These are phyloP conservation scores for Aspergillus heteromorphus DNA, from an alignment of 495 filamentous ascomycete genomes.

Conservation along the genomic window DNA sequence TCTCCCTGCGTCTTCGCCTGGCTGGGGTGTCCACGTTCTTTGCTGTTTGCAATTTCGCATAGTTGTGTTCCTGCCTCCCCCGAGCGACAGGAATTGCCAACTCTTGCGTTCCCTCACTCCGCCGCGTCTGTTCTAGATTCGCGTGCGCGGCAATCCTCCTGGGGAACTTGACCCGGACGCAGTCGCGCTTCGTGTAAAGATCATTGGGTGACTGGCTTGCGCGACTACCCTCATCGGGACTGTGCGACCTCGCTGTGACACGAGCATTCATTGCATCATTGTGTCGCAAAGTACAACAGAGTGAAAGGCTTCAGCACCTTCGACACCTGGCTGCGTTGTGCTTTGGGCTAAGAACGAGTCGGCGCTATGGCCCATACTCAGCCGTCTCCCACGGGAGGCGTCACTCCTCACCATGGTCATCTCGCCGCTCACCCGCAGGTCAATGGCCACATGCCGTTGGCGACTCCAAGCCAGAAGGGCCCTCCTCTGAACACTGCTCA, in stretches of 20 bases:
- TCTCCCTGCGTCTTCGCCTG: conserved; percentile 2
- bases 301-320: not conserved
- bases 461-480: conserved; percentile 47
- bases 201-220: conserved; percentile 8
- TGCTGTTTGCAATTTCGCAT: conserved; percentile 1
- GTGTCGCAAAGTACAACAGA: conserved; percentile 33
- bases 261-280: conserved; percentile 31
- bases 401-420: conserved; percentile 46
- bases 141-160: conserved; percentile 1
- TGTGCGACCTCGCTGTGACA: conserved; percentile 18
- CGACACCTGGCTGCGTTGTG: conserved; percentile 3
- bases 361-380: conserved; percentile 46
- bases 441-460: conserved; percentile 50
- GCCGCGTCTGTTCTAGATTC: not conserved
- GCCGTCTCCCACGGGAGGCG: conserved; percentile 46
- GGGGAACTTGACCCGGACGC: conserved; percentile 2
- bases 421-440: conserved; percentile 45
- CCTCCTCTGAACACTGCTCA: conserved; percentile 50
- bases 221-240: conserved; percentile 15
- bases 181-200: conserved; percentile 10
- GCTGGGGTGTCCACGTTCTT: not conserved
- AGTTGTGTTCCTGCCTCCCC: not conserved
- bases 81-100: not conserved
- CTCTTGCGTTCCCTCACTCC: not conserved
- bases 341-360: not conserved